Evolutionary conservation across 805 yeast species (phyloP).

Genomic region (Cyberlindnera nakhonratchasimensis): DNA sequence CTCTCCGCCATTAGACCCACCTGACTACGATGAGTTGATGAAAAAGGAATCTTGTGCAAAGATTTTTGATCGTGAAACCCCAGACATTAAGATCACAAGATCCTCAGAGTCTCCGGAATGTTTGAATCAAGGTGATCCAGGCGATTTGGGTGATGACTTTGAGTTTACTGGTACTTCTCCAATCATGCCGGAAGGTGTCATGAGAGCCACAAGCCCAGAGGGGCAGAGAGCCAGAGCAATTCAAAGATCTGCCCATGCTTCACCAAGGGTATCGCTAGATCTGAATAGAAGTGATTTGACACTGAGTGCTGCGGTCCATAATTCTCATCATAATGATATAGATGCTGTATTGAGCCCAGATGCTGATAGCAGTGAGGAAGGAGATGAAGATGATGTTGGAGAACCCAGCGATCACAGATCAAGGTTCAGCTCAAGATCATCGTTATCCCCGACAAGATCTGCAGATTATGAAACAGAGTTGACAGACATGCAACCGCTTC

Average conservation of each 20-base stretch:
- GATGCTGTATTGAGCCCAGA: slow-evolving; percentile 6
- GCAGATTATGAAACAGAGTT: slow-evolving; percentile 12
- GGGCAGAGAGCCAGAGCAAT: slow-evolving; percentile 22
- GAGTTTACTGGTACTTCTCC: slow-evolving; percentile 32
- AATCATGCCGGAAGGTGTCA: slow-evolving; percentile 33
- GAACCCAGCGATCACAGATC: slow-evolving; percentile 8
- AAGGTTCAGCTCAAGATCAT: slow-evolving; percentile 17
- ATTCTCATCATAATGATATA: slow-evolving; percentile 3
- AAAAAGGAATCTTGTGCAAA: slow-evolving; percentile 14
- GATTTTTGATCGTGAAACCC: slow-evolving; percentile 4
- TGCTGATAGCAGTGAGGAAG: background rate
- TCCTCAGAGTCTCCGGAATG: slow-evolving; percentile 15
- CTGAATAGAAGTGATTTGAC: slow-evolving; percentile 12
- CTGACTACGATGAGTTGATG: slow-evolving; percentile 32
- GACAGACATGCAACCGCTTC: slow-evolving; percentile 30
- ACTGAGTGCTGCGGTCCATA: background rate
- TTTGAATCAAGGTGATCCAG: slow-evolving; percentile 16
- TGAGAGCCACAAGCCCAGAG: slow-evolving; percentile 31
- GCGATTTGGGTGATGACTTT: slow-evolving; percentile 32
- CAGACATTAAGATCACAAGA: slow-evolving; percentile 17
- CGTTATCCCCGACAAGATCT: slow-evolving; percentile 4
- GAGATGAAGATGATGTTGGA: slow-evolving; percentile 3
- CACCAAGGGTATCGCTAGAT: slow-evolving; percentile 20
- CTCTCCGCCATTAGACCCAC: slow-evolving; percentile 32
- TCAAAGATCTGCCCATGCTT: slow-evolving; percentile 16